These are phyloP conservation scores for Naganishia sp. DNA, from an alignment of 1,284 basidiomycete species.

Conservation along the genomic window DNA sequence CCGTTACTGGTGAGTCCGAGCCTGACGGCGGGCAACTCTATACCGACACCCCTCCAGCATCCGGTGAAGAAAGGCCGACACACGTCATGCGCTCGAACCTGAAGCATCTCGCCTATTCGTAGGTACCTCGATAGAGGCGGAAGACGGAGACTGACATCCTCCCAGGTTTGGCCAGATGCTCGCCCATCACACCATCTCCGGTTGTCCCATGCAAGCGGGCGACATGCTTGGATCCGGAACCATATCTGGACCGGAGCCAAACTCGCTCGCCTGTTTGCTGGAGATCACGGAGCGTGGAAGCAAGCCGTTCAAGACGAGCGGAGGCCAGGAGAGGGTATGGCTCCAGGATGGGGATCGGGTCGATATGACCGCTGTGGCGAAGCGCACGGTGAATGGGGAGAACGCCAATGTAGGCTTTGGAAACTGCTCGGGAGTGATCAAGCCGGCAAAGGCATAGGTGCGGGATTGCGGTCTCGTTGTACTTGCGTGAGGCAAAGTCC, in stretches of 20 bases:
- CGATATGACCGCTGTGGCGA: constrained; percentile 27
- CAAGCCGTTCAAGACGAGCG: constrained; percentile 25
- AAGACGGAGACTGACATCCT: not conserved
- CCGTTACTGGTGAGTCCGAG: constrained; percentile 8
- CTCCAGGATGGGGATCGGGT: constrained; percentile 29
- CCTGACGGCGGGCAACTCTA: not conserved
- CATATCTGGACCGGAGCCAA: constrained; percentile 35
- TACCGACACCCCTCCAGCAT: constrained; percentile 6
- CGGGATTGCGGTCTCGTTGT: not conserved
- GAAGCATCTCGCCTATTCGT: constrained; percentile 33
- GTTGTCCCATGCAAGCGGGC: constrained; percentile 37
- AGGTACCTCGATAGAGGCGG: not conserved
- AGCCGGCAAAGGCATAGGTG: constrained; percentile 16
- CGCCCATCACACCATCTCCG: constrained; percentile 40
- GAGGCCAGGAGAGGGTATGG: constrained; percentile 21
- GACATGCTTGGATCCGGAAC: constrained; percentile 43
- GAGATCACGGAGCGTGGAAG: constrained; percentile 33
- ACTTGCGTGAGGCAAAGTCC: too few species aligned
- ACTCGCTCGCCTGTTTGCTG: constrained; percentile 37
- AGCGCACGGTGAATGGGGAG: constrained; percentile 10
- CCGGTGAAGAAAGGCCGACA: constrained; percentile 3
- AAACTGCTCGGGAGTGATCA: constrained; percentile 17
- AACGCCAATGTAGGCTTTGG: constrained; percentile 29
- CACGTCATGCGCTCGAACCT: constrained; percentile 26
- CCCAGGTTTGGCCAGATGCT: constrained; percentile 36